Evolutionary conservation across 1,139 yeast species (phyloP), one percentile per base, ranked within the genome.

Genomic region (Hansenula sp.): DNA sequence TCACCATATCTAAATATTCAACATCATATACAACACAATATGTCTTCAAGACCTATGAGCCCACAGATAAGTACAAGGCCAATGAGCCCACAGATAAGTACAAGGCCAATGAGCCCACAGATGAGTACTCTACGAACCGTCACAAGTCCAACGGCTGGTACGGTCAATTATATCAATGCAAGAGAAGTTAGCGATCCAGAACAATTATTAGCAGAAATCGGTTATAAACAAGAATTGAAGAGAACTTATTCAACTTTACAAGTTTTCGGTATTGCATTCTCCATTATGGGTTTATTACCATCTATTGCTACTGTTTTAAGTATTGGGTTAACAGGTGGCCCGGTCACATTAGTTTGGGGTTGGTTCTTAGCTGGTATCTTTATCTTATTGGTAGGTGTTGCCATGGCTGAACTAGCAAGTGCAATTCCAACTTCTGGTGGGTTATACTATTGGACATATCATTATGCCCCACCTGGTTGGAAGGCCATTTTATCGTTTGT

Each of bases 361-460:
- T 84, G 89, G 88, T 71, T 82, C 45, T 67, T 74, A 41, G 76
- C 82, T 36, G 76, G 78, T n/a, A 49, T 72, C 42, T 81, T 82
- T 50, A 76, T 84, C 48, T 60, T 81, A 42, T 65, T 73, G 47
- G 75, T 79, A 45, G 89, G 88, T 12, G 52, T 73, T 44, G 72
- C 84, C n/a, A 81, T 83, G 70, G 76, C 86, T n/a, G 81, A 81
- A 50, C 65, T 81, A 43, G 84, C 84, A 1, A 76, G 83, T 28
- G 75, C 86, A n/a, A 77, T 80, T 59, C 90, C 90, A 41, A 81
- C 90, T 4, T 73, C 83, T 19, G 89, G 90, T 46, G 90, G 89
- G 8, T 67, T 82, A 55, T 82, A 81, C 60, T 81, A 79, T 29
- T 77, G 79, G 79, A 76, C 83, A 2, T 72, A 66, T 54, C 15